Base-by-base conservation (phyloP, 371 early-diverging fungal genomes). In the Conidiobolus incongruus region DNA sequence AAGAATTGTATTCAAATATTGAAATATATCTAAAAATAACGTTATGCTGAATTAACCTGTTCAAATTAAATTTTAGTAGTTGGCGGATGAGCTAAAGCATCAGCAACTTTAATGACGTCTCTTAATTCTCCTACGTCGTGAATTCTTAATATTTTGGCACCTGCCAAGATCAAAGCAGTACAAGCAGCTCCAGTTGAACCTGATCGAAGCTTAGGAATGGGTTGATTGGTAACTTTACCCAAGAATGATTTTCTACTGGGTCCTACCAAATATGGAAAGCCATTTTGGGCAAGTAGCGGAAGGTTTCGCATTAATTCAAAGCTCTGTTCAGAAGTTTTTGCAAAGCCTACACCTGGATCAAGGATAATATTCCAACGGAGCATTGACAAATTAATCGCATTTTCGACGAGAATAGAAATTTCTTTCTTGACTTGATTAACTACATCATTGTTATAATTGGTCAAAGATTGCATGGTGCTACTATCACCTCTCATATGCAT, bases 401-500 rank as follows among this genome's bases (percentile, higher is more conserved):
- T 57, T 39, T 71, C 52, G 5, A 92, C 73, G 7, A 69, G 56
- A 17, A 52, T 52, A n/a, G 65, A 56, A 13, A 94, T 62, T 40
- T 75, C 81, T 8, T 50, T 49, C 23, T 68, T 62, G n/a, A 93
- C 72, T 41, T 66, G 78, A 2, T 56, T 58, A 5, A 93, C 61
- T 0, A 90, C 79, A 51, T 78, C 75, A 41, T 66, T 59, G 16
- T 36, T 16, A 55, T 93, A 93, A 45, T 80, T 63, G 37, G 76
- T 77, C 41, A 75, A 53, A 5, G 52, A 47, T 53, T 61, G 63
- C 96, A 95, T 97, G 8, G 91, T 91, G 49, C 74, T 70, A 15
- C 92, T 77, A 46, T 67, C 73, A 15, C 95, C 96, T 15, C 93
- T 78, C 91, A 88, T 91, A 50, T 96, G 96, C 93, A 93, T 94